These are phyloP conservation scores for Emmonsiellopsis sp. DNA, from an alignment of 2,329 filamentous ascomycete species.

Conservation along the genomic window DNA sequence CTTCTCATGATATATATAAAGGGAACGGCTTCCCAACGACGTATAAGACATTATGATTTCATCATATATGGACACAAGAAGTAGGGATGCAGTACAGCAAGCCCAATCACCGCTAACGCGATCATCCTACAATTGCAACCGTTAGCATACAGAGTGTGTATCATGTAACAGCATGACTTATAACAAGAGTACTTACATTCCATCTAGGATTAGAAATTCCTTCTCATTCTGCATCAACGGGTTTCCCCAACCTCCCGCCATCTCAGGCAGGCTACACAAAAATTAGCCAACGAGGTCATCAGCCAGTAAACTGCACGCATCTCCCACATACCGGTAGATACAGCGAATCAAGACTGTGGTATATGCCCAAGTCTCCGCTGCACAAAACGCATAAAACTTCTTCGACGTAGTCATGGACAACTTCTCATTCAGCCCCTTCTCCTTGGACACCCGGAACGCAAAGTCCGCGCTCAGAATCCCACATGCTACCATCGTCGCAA, in stretches of 20 bases:
- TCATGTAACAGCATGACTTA: too few species aligned
- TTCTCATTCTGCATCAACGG: slow-evolving; percentile 37
- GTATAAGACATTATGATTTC: too few species aligned
- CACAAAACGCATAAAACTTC: slow-evolving; percentile 17
- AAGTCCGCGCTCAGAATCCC: slow-evolving; percentile 30
- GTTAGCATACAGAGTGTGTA: too few species aligned
- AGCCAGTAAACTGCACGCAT: not conserved
- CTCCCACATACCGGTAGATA: slow-evolving; percentile 30
- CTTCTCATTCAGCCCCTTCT: slow-evolving; percentile 8
- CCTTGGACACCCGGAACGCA: slow-evolving; percentile 32
- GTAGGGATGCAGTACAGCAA: too few species aligned
- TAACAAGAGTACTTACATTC: slow-evolving; percentile 30
- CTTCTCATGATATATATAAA: too few species aligned
- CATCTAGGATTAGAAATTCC: slow-evolving; percentile 40
- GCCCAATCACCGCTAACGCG: too few species aligned
- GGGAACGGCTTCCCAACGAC: too few species aligned
- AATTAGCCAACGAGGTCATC: slow-evolving; percentile 6
- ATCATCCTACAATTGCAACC: too few species aligned
- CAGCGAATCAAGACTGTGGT: slow-evolving; percentile 33
- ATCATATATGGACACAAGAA: too few species aligned
- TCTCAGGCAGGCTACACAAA: slow-evolving; percentile 35
- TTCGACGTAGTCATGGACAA: not conserved
- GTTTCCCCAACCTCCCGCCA: slow-evolving; percentile 42
- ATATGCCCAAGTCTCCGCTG: slow-evolving; percentile 26
- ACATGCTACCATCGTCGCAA: slow-evolving; percentile 37